These are phyloP conservation scores for Capsicum baccatum DNA, from an alignment of 257 asterid species.

Conservation along the genomic window DNA sequence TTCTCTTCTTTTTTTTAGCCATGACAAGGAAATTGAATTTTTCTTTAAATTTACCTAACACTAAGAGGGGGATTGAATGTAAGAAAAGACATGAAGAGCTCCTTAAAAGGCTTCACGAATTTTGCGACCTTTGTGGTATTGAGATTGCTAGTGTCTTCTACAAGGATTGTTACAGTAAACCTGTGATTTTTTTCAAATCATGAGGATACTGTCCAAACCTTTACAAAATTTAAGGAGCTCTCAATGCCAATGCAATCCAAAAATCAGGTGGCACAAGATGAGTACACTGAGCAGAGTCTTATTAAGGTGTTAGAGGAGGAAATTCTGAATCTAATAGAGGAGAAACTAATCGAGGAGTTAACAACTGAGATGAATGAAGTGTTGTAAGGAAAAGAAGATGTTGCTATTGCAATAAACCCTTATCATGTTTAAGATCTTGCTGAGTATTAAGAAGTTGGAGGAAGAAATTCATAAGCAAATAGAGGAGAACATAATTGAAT, in stretches of 20 bases:
- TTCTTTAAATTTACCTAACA: too few species aligned
- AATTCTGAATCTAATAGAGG: too few species aligned
- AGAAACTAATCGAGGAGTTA: too few species aligned
- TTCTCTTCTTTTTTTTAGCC: neutral
- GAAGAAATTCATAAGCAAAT: too few species aligned
- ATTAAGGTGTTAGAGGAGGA: too few species aligned
- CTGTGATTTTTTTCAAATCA: neutral
- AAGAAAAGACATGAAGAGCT: neutral
- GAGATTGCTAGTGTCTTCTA: neutral
- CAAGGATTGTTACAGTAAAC: neutral
- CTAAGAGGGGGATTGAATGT: neutral
- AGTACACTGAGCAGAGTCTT: too few species aligned
- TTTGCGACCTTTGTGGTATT: neutral
- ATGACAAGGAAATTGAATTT: neutral
- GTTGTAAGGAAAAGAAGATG: too few species aligned
- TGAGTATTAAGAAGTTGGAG: too few species aligned
- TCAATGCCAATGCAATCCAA: neutral
- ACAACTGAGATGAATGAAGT: too few species aligned
- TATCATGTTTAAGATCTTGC: too few species aligned
- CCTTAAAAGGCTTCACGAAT: neutral
- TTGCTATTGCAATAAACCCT: too few species aligned
- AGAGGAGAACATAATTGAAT: too few species aligned
- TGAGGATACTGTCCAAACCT: neutral
- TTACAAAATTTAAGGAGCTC: neutral
- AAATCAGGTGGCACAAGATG: neutral